These are phyloP conservation scores for Paramecium caudatum DNA, from an alignment of 73 alveolate species.

Conservation along the genomic window DNA sequence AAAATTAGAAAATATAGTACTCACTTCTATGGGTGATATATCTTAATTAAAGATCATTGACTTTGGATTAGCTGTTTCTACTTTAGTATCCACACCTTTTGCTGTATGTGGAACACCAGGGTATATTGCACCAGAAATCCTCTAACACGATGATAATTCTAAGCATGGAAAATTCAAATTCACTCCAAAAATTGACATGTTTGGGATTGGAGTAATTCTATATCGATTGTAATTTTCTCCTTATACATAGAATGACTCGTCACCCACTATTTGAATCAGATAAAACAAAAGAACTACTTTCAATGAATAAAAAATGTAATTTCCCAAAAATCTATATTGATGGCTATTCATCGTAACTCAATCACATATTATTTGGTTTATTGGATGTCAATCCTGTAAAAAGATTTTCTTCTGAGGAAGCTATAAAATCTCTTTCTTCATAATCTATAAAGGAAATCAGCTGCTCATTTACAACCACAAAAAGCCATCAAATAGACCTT, in stretches of 20 bases:
- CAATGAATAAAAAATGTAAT: constrained; percentile 18
- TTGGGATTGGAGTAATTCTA: constrained; percentile 52
- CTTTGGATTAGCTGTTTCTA: constrained; percentile 90
- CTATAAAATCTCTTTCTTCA: not conserved
- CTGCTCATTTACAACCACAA: constrained; percentile 7
- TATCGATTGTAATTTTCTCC: constrained; percentile 29
- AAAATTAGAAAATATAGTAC: constrained; percentile 93
- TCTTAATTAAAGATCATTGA: constrained; percentile 92
- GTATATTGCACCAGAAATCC: constrained; percentile 91
- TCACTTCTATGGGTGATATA: constrained; percentile 86
- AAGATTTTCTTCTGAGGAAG: constrained; percentile 32
- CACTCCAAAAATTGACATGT: constrained; percentile 3
- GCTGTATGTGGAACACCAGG: constrained; percentile 98
- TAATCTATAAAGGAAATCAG: not conserved
- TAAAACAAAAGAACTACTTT: constrained; percentile 56
- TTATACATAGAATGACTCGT: constrained; percentile 35
- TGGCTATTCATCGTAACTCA: not conserved
- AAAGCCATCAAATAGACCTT: not conserved
- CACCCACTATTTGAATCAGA: constrained; percentile 59
- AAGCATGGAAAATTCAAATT: not conserved
- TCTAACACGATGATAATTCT: constrained; percentile 29
- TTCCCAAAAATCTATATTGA: not conserved
- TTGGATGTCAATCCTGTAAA: constrained; percentile 26
- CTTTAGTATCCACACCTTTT: constrained; percentile 86
- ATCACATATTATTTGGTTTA: not conserved